Evolutionary conservation across 306 rosid genomes (phyloP), one percentile per base, ranked within the genome.

Genomic region (Prosopis cineraria): DNA sequence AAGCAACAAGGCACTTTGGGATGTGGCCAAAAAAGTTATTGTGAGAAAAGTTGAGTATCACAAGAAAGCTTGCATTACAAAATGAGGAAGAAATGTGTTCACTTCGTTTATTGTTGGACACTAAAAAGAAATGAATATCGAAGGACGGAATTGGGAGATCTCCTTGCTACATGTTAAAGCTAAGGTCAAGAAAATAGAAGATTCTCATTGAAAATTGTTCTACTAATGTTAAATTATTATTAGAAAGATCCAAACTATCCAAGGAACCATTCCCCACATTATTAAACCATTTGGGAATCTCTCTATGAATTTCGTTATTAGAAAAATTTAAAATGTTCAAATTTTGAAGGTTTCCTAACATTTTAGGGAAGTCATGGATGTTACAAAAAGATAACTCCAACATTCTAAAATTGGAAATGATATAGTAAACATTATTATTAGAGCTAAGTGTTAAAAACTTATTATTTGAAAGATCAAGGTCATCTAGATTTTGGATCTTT

Each of bases 151-250:
- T 11, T 0, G 47, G 79, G 40, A 75, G 34, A 12, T 25, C 65
- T 65, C 82, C 80, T 40, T 74, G 25, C 45, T 82, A 68, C 69
- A 72, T 30, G 73, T 81, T 79, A 68, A 41, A 76, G 44, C 56
- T 47, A 1, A 81, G 77, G 14, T 20, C 71, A 25, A 79, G 3
- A 0, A 0, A 2, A 0, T 0, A 0, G 3, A 85, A 0, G 2
- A 17, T 69, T 4, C 12, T 34, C 84, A 65, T 13, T 19, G 77
- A 43, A 52, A 67, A 31, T 4, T 73, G 29, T 19, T 56, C 25
- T 7, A 70, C 10, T 0, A 31, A 59, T 8, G 79, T 78, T 14
- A 81, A 37, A 48, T 7, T 10, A 37, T 81, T 75, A 50, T 58
- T 73, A 29, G 81, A 72, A 70, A 80, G 66, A 27, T 80, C 52